Base-by-base conservation (phyloP, 192 early-diverging fungal species). In the Gaertneriomyces sp. region DNA sequence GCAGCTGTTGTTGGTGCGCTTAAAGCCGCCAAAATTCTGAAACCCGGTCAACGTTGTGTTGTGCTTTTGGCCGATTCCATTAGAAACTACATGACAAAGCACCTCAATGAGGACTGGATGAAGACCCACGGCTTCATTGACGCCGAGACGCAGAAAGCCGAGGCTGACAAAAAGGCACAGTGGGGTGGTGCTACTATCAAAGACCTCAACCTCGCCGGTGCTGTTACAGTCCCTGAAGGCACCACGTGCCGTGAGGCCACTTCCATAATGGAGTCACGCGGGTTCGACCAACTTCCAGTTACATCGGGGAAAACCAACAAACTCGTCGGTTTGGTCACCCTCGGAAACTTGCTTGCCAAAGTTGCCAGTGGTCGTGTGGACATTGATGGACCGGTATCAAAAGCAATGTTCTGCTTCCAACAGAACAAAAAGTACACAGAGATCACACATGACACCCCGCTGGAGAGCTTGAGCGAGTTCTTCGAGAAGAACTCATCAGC, bases 31-130 rank as follows among this genome's bases (percentile, higher is more conserved):
- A 94, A 91, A 72, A 70, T 77, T 20, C 79, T 99, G 11, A 90
- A 89, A 63, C 81, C 89, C 42, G 94, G 93, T 53, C 88, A 96
- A 76, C 85, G 93, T 53, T 89, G 88, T 70, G 95, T 97, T 66
- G 94, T 98, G 8, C 75, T 99, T n/a, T 75, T 99, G 52, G 89
- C 97, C 41, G 97, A 99, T 79, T 95, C 95, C 10, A 94, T 97
- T 61, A 86, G 96, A 60, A 99, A 99, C 84, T 99, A 98, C 85
- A 99, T 99, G 96, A 93, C 94, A 70, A 98, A 98, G 77, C 95
- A 96, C 80, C 87, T 99, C 72, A 94, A 91, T 76, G 96, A 98
- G 74, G 91, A 89, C 45, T 99, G 95, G 96, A 97, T 99, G 95
- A 85, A 85, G 61, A 72, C 73, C 56, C 85, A 88, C 74, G 93